A percentile compares a stretch with the other conserved stretches of the same genome.
Conservation (phyloP, 2,329 filamentous ascomycete species). For the Colletotrichum gloeosporioides region DNA sequence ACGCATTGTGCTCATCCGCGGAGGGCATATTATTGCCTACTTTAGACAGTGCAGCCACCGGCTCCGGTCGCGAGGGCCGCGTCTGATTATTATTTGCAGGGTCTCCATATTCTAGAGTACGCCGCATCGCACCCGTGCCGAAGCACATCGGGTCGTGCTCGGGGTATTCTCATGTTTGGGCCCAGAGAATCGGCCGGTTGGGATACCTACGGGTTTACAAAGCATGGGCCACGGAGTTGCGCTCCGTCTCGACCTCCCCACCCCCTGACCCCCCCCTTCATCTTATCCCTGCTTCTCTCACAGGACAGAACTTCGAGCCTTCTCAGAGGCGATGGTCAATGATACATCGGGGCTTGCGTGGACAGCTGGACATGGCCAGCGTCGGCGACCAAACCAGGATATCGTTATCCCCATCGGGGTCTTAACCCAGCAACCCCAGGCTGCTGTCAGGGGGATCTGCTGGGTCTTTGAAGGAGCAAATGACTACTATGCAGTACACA, state of each 20-base stretch:
- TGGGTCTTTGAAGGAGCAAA: background rate
- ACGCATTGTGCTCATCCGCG: background rate
- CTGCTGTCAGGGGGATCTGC: background rate
- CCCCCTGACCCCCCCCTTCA: background rate
- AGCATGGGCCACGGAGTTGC: background rate
- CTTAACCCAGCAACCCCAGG: background rate
- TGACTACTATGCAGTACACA: background rate
- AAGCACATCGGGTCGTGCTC: background rate
- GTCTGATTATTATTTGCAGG: background rate
- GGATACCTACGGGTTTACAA: background rate
- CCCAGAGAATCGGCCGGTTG: background rate
- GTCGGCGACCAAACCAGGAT: background rate
- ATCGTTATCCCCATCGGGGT: background rate
- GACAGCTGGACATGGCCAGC: background rate
- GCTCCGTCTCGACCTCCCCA: background rate
- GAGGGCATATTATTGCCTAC: background rate
- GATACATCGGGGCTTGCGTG: background rate
- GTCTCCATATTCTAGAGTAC: background rate
- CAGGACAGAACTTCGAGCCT: background rate
- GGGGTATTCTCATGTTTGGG: background rate
- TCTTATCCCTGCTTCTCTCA: background rate
- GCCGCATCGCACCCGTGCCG: background rate
- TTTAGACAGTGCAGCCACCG: background rate
- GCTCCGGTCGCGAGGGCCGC: background rate
- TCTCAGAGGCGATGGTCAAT: background rate